Percentiles rank a stretch among this genome's conserved stretches.
Evolutionary conservation across 1,284 basidiomycete genomes (phyloP).

Genomic region (Irpex rosettiformis): DNA sequence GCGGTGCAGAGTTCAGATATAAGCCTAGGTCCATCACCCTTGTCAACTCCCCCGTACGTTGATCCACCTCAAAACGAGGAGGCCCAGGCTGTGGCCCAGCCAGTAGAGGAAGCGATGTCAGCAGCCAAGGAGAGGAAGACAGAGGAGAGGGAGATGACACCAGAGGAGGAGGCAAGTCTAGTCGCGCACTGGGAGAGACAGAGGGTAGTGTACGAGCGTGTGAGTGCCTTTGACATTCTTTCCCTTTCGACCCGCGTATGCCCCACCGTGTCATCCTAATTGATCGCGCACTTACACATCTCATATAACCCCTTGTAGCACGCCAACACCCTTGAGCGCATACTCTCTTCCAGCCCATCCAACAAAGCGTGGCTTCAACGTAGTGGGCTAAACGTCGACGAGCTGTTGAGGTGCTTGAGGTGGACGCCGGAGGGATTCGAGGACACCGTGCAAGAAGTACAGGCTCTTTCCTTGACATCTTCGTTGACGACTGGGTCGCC

Average conservation of each 20-base stretch:
- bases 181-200: not conserved
- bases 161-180: not conserved
- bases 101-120: not conserved
- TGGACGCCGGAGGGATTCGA: not conserved
- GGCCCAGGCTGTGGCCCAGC: not conserved
- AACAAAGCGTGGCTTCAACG: conserved; percentile 1
- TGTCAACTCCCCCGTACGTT: too few relatives aligned
- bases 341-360: not conserved
- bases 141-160: not conserved
- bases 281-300: too few relatives aligned
- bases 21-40: too few relatives aligned
- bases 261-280: too few relatives aligned
- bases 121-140: not conserved
- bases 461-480: not conserved
- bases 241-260: too few relatives aligned
- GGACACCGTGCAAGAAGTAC: not conserved
- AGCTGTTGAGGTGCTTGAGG: conserved; percentile 1
- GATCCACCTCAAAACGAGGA: too few relatives aligned
- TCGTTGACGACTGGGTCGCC: not conserved
- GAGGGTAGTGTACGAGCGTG: not conserved
- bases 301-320: not conserved
- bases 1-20: too few relatives aligned
- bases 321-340: not conserved
- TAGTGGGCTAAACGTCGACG: not conserved
- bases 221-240: not conserved